Base-by-base conservation (phyloP, 305 asterid genomes). In the Euphrasia arctica region DNA sequence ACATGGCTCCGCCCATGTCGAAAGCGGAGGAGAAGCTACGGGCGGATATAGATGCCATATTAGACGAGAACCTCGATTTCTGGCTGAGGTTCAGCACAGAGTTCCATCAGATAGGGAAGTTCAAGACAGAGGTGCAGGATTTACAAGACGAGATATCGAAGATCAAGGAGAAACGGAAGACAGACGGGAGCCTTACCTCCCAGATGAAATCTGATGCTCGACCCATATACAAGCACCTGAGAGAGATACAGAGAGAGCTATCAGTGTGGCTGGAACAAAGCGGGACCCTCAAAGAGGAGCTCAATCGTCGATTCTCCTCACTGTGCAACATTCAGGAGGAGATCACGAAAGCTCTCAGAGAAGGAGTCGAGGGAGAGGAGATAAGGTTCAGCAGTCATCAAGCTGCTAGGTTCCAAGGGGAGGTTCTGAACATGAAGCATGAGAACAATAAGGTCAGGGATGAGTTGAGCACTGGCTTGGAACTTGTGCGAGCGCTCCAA, bases 1-100 rank as follows among this genome's bases (percentile, higher is more conserved):
- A 82, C 2, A 73, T 71, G 27, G 63, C 79, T 34, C 70, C 72
- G 41, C 65, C 79, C 25, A 50, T 61, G 3, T 86, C 95, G 0
- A 75, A 36, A 9, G 66, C 78, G 3, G 95, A 92, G 65, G 94
- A 79, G 43, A 87, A 83, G 65, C 86, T 92, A 27, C 77, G 90
- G 22, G 25, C 58, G 3, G 77, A 82, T 15, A 87, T 90, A 0
- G 95, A 92, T 18, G 78, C 83, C 2, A 73, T 92, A 29, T 78
- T 81, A 10, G 95, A 90, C 1, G 95, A 79, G 31, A 90, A 85
- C 78, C 47, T 92, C 36, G 94, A 79, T 31, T 92, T 90, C 87
- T 92, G 98, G 98, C 67, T 90, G 64, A 85, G 95, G 67, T 92
- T 92, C 64, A 87, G 97, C 85, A 68, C 88, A 0, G 72, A 85